Conservation (phyloP, 768 basidiomycete species). For the Psilocybe cubensis region DNA sequence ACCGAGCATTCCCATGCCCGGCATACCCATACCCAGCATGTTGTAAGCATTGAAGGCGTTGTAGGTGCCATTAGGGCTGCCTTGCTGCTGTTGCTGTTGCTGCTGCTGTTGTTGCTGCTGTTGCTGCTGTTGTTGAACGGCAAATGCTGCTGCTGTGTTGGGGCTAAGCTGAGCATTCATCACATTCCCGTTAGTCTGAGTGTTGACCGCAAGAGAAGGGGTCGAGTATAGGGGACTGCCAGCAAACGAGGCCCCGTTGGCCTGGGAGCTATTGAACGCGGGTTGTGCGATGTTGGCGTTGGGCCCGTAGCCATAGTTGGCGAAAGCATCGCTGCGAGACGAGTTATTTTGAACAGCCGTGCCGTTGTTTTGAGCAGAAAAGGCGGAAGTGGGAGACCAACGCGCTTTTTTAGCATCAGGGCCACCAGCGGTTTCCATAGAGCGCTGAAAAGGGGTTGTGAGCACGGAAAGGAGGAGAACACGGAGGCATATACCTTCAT, state of each 20-base stretch:
- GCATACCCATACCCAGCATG: conserved; percentile 83
- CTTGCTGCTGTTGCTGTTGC: conserved; percentile 45
- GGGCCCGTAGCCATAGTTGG: conserved; percentile 87
- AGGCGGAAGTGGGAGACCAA: conserved; percentile 74
- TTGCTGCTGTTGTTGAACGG: conserved; percentile 45
- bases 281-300: conserved; percentile 66
- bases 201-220: conserved; percentile 71
- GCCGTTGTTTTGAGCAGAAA: conserved; percentile 41
- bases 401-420: conserved; percentile 90
- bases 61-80: conserved; percentile 55
- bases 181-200: conserved; percentile 52
- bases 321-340: conserved; percentile 66
- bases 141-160: conserved; percentile 60
- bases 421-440: conserved; percentile 82
- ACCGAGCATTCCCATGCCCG: conserved; percentile 71
- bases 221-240: conserved; percentile 74
- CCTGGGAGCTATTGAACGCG: conserved; percentile 52
- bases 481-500: conserved; percentile 69
- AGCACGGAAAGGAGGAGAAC: conserved; percentile 8
- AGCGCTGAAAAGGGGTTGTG: conserved; percentile 55
- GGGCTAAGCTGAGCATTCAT: conserved; percentile 71
- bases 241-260: conserved; percentile 47
- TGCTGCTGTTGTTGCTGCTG: conserved; percentile 49
- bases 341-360: conserved; percentile 36
- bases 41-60: conserved; percentile 68